These are phyloP conservation scores for Calocybe indica DNA, from an alignment of 768 basidiomycete species.

Conservation along the genomic window DNA sequence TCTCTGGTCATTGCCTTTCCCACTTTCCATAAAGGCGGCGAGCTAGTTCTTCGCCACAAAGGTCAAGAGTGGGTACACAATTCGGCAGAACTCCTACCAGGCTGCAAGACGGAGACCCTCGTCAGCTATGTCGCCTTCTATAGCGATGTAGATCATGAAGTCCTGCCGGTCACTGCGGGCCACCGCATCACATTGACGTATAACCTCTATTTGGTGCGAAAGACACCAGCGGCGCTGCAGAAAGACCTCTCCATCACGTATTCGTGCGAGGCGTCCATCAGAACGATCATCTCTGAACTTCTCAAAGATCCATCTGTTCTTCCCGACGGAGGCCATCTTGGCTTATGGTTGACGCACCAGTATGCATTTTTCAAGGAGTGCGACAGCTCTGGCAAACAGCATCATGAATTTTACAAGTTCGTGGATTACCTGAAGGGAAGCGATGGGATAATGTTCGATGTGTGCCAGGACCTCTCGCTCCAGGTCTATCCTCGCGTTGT, in stretches of 20 bases:
- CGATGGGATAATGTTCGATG: constrained; percentile 17
- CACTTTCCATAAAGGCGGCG: constrained; percentile 31
- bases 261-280: not conserved
- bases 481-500: constrained; percentile 13
- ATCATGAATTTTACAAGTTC: not conserved
- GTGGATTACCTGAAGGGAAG: constrained; percentile 18
- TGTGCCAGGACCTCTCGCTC: constrained; percentile 14
- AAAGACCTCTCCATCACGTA: not conserved
- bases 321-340: not conserved
- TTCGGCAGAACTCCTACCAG: constrained; percentile 15
- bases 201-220: constrained; percentile 27
- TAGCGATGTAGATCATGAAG: constrained; percentile 37
- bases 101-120: constrained; percentile 13
- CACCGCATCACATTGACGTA: constrained; percentile 36
- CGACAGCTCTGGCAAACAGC: not conserved
- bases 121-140: constrained; percentile 28
- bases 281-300: not conserved
- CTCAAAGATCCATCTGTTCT: not conserved
- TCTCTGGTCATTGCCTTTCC: constrained; percentile 42
- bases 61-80: constrained; percentile 27
- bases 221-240: not conserved
- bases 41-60: constrained; percentile 20
- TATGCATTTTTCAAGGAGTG: constrained; percentile 22
- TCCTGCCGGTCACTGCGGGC: constrained; percentile 26
- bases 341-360: constrained; percentile 13